Evolutionary conservation across 257 asterid genomes (phyloP), one percentile per base, ranked within the genome.

Genomic region (Solanum acaule): DNA sequence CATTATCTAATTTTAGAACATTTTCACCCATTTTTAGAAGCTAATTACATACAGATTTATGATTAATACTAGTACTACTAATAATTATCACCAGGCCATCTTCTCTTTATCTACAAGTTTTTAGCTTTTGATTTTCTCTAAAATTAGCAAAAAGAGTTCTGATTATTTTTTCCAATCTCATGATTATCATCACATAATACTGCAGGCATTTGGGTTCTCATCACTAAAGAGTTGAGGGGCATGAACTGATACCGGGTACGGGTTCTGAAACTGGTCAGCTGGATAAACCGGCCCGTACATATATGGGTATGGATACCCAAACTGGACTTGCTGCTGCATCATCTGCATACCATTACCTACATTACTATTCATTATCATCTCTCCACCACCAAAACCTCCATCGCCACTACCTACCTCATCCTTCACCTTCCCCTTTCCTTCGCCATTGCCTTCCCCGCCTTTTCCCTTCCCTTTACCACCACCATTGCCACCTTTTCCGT

Each of bases 191-290:
- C 90, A 93, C 94, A 91, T 93, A 29, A 93, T 37, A 78, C 70
- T 83, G 63, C 95, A 93, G 8, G 93, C 95, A 88, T 93, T 91
- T 29, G 95, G 95, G 33, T 93, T 93, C 86, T 93, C 95, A 84
- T 93, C 94, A 77, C 94, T 92, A 22, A 92, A 92, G 68, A 92
- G 87, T 73, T 92, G 92, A 49, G 94, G 93, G 10, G 93, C 93
- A 86, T 90, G 90, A n/a, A 85, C 89, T 27, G 87, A 15, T 22
- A 77, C 73, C 6, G 75, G 87, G 88, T 92, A 91, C 67, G 88
- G 88, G 59, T 90, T 90, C 6, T 91, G 91, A 31, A 85, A 59
- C 88, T 86, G 95, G 0, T 91, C 94, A 14, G 85, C 92, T 5
- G n/a, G 88, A 18, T 31, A 72, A 81, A 92, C 92, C 89, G 93